Evolutionary conservation across 192 early-diverging fungal species (phyloP).

Genomic region (Entrophospora sp.): DNA sequence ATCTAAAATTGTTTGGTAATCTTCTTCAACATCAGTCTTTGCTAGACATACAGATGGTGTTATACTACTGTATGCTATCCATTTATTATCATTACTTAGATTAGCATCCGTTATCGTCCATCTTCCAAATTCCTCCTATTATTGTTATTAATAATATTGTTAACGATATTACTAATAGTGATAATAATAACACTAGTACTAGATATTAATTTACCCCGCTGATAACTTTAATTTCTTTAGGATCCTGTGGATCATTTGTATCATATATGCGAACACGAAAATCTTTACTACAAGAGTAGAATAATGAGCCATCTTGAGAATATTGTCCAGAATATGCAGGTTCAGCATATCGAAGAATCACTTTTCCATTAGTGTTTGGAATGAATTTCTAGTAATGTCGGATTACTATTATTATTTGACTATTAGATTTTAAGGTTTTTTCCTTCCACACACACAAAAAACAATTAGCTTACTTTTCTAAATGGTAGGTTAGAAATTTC

Average conservation of each 20-base stretch:
- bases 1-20: constrained; percentile 28
- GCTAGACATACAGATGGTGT: constrained; percentile 46
- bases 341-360: constrained; percentile 26
- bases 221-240: constrained; percentile 32
- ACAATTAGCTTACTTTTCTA: too few relatives aligned
- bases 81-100: constrained; percentile 33
- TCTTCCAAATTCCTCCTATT: constrained; percentile 38
- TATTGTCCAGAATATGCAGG: constrained; percentile 48
- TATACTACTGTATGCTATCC: constrained; percentile 54
- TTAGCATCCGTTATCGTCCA: constrained; percentile 61
- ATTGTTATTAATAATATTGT: too few relatives aligned
- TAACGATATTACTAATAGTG: too few relatives aligned
- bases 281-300: constrained; percentile 50
- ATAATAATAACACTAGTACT: too few relatives aligned
- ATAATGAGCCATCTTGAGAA: constrained; percentile 43
- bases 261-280: constrained; percentile 51
- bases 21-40: constrained; percentile 28
- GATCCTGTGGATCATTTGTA: constrained; percentile 31
- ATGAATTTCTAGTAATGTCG: constrained; percentile 22
- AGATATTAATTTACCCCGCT: too few relatives aligned
- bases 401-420: too few relatives aligned
- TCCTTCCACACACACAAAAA: too few relatives aligned
- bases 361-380: constrained; percentile 28
- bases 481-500: too few relatives aligned
- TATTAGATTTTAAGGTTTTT: too few relatives aligned